Percentiles rank a stretch among this genome's conserved stretches.
phyloP scores from a whole-genome alignment of 768 basidiomycete species.

The Tricholoma furcatifolium region DNA sequence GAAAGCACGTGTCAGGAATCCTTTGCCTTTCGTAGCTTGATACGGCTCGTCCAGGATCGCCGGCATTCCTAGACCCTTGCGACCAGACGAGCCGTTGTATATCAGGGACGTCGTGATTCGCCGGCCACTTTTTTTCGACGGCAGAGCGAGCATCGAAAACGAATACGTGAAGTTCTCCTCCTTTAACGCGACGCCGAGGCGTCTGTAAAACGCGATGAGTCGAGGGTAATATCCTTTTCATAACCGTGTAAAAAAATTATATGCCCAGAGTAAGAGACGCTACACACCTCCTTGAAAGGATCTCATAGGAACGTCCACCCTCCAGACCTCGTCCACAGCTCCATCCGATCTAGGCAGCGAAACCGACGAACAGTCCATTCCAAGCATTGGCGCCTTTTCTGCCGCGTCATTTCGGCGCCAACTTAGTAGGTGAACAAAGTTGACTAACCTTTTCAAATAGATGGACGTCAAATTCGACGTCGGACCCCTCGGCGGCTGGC shows the following conservation, averaged over 20 bases:
- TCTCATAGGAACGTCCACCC: constrained; percentile 80
- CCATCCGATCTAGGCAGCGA: constrained; percentile 37
- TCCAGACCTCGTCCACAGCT: constrained; percentile 39
- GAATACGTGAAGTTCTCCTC: constrained; percentile 67
- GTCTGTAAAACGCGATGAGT: constrained; percentile 64
- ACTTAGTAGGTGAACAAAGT: background rate
- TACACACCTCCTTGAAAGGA: constrained; percentile 73
- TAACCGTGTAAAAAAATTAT: background rate
- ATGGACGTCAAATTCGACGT: constrained; percentile 62
- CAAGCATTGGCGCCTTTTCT: constrained; percentile 49
- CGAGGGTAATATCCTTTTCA: constrained; percentile 67
- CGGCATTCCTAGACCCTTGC: constrained; percentile 51
- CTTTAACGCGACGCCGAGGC: constrained; percentile 57
- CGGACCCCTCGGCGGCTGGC: constrained; percentile 25
- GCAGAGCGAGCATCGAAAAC: constrained; percentile 51
- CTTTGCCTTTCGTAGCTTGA: constrained; percentile 17
- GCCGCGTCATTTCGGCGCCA: background rate
- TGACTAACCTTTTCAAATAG: constrained; percentile 68
- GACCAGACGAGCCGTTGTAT: constrained; percentile 64
- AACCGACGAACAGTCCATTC: constrained; percentile 69
- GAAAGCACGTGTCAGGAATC: constrained; percentile 15
- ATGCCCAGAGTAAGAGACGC: background rate
- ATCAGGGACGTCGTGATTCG: constrained; percentile 51
- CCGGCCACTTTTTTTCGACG: constrained; percentile 19
- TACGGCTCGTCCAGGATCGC: constrained; percentile 29